phyloP scores from a whole-genome alignment of 257 asterid species.

The Rauvolfia tetraphylla region DNA sequence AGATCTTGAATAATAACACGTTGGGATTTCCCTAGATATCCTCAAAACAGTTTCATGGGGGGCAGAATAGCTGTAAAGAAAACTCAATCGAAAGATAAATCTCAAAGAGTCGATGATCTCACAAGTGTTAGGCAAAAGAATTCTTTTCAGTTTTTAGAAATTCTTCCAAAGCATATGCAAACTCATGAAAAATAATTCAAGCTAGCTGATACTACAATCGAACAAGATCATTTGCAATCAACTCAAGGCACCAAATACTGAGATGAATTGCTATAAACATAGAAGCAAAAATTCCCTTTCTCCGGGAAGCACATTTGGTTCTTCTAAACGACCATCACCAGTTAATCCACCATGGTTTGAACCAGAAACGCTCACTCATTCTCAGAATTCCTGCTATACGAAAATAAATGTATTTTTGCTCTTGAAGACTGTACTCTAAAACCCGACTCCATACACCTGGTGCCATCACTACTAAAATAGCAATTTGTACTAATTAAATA shows the following conservation, averaged over 20 bases:
- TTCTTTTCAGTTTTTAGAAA: background rate
- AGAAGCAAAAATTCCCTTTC: background rate
- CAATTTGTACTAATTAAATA: background rate
- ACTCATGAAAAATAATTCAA: background rate
- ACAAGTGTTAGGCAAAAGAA: background rate
- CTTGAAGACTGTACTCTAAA: background rate
- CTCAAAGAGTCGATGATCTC: background rate
- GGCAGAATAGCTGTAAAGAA: background rate
- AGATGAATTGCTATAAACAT: background rate
- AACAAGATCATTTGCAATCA: background rate
- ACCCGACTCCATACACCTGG: background rate
- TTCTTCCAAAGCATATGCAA: background rate
- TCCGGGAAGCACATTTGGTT: background rate
- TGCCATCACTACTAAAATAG: background rate
- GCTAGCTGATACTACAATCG: background rate
- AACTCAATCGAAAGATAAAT: background rate
- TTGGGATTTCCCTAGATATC: background rate
- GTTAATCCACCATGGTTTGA: background rate
- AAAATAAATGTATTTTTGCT: too few species aligned
- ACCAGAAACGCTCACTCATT: background rate
- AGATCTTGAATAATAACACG: background rate
- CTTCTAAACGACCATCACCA: background rate
- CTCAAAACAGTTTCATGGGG: background rate
- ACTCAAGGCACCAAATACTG: background rate
- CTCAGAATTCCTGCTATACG: background rate